Conservation (phyloP, 768 basidiomycete genomes). For the Suillus variegatus region DNA sequence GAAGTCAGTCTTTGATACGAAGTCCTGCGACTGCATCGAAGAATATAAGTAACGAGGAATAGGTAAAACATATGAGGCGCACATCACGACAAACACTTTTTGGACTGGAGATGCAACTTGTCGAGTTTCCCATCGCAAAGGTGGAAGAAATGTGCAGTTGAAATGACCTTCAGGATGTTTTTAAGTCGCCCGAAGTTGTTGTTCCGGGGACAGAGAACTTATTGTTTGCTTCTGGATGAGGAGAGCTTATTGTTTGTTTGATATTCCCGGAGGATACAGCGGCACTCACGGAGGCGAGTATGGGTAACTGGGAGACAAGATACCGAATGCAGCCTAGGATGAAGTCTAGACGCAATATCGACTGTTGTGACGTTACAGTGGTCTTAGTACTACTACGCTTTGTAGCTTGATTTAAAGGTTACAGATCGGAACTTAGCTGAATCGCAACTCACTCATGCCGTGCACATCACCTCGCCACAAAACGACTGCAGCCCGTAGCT, state of each 20-base stretch:
- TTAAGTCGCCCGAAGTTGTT: too few species aligned
- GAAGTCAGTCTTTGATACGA: not conserved
- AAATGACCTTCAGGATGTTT: too few species aligned
- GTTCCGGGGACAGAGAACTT: too few species aligned
- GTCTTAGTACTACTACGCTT: too few species aligned
- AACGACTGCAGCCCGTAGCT: not conserved
- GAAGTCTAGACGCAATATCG: not conserved
- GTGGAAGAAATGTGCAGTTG: not conserved
- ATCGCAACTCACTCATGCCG: not conserved
- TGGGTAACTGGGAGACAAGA: not conserved
- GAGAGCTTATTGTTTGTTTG: not conserved
- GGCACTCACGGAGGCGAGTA: not conserved
- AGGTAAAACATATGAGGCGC: not conserved
- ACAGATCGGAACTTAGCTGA: not conserved
- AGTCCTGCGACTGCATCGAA: not conserved
- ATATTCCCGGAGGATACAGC: not conserved
- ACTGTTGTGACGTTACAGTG: too few species aligned
- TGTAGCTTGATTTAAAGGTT: not conserved
- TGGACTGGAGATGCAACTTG: not conserved
- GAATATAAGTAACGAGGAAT: not conserved
- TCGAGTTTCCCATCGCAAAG: not conserved
- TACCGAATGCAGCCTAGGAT: not conserved
- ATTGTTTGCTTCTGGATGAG: too few species aligned
- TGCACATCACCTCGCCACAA: not conserved
- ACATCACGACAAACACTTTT: not conserved